Evolutionary conservation across 2,329 filamentous ascomycete species (phyloP).

Genomic region (Mariannaea elegans): DNA sequence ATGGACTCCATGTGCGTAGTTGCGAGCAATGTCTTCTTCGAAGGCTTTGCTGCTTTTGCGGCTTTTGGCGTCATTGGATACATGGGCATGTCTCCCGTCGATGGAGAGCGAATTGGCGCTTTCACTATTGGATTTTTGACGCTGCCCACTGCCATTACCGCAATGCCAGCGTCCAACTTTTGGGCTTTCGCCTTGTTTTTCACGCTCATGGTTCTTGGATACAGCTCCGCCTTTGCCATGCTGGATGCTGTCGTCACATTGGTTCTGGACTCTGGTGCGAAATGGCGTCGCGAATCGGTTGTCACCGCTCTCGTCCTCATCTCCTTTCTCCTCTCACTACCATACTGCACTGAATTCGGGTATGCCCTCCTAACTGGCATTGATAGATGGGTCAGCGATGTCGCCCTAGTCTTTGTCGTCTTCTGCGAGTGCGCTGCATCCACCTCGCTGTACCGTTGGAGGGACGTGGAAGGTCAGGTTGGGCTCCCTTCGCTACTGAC

Average conservation of each 20-base stretch:
- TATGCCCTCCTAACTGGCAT: constrained; percentile 64
- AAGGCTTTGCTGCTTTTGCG: constrained; percentile 59
- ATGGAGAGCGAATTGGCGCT: constrained; percentile 56
- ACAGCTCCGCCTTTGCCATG: constrained; percentile 68
- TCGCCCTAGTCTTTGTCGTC: constrained; percentile 63
- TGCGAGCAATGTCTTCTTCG: constrained; percentile 64
- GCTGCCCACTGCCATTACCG: constrained; percentile 61
- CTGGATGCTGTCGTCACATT: constrained; percentile 64
- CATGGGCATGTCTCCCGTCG: constrained; percentile 47
- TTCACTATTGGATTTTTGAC: constrained; percentile 69
- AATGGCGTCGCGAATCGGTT: constrained; percentile 50
- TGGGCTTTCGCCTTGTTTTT: constrained; percentile 68
- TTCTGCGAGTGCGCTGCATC: constrained; percentile 61
- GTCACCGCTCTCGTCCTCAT: constrained; percentile 58
- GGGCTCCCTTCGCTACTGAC: constrained; percentile 53
- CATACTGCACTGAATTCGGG: constrained; percentile 66
- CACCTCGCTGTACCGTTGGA: constrained; percentile 63
- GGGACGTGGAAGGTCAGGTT: constrained; percentile 54
- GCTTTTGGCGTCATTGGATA: constrained; percentile 65
- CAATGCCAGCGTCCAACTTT: constrained; percentile 66
- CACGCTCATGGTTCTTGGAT: constrained; percentile 65
- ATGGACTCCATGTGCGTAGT: constrained; percentile 67
- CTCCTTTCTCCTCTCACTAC: constrained; percentile 63
- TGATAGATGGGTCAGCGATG: constrained; percentile 65
- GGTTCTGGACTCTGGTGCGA: constrained; percentile 58